Conservation (phyloP, 345 rosid species). For the Crucihimalaya himalaica region DNA sequence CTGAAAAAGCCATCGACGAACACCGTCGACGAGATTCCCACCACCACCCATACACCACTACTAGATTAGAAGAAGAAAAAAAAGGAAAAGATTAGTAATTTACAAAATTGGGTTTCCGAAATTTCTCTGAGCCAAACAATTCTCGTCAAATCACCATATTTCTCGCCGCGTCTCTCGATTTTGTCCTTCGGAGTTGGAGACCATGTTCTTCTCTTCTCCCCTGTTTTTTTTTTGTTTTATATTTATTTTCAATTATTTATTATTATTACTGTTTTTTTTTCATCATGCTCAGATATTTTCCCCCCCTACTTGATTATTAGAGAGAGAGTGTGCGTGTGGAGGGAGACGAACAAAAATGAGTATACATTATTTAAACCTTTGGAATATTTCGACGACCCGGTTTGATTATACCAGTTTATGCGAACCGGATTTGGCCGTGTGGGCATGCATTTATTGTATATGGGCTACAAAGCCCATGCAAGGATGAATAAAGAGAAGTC, state of each 20-base stretch:
- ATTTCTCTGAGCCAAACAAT: slow-evolving; percentile 35
- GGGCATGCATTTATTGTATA: slow-evolving; percentile 4
- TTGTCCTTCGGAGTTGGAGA: slow-evolving; percentile 31
- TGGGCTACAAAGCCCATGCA: background rate
- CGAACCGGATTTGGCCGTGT: slow-evolving; percentile 6
- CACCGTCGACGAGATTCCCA: slow-evolving; percentile 76
- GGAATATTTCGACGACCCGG: slow-evolving; percentile 15
- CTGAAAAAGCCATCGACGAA: slow-evolving; percentile 89
- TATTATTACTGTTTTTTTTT: background rate
- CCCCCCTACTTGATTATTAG: slow-evolving; percentile 13
- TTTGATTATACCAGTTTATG: background rate
- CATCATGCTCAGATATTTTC: slow-evolving; percentile 25
- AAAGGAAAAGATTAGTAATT: slow-evolving; percentile 20
- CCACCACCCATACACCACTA: slow-evolving; percentile 61
- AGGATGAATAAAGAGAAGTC: too few relatives aligned
- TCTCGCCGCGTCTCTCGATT: slow-evolving; percentile 21
- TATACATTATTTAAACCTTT: slow-evolving; percentile 13
- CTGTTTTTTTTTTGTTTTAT: too few relatives aligned
- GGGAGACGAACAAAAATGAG: background rate
- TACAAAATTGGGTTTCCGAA: slow-evolving; percentile 39
- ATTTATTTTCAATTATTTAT: background rate
- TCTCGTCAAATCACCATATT: slow-evolving; percentile 31
- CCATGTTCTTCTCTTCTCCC: slow-evolving; percentile 30
- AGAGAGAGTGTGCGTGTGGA: background rate
- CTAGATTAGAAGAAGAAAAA: slow-evolving; percentile 14